These are phyloP conservation scores for Nitzschia palea DNA, from an alignment of 108 stramenopile genomes.

Conservation along the genomic window DNA sequence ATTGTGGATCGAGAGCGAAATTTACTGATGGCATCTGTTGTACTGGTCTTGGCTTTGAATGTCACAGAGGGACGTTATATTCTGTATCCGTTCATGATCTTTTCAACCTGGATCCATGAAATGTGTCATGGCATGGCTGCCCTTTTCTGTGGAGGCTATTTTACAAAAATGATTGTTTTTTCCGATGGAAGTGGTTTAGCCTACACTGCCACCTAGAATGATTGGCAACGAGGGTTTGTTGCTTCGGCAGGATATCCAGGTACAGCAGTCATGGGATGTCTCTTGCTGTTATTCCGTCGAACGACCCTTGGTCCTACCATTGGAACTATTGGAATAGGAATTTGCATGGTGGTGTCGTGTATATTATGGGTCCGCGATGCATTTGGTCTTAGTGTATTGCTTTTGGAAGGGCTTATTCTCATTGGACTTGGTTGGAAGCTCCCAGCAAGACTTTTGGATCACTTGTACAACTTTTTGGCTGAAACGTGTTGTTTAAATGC, in stretches of 20 bases:
- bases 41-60: slow-evolving; percentile 50
- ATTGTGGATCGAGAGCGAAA: slow-evolving; percentile 40
- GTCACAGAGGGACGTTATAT: slow-evolving; percentile 32
- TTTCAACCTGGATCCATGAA: slow-evolving; percentile 73
- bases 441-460: slow-evolving; percentile 18
- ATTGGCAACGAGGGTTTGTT: slow-evolving; percentile 40
- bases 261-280: slow-evolving; percentile 53
- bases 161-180: slow-evolving; percentile 47
- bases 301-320: slow-evolving; percentile 46
- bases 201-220: slow-evolving; percentile 21
- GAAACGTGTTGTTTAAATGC: slow-evolving; percentile 55
- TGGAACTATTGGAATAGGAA: slow-evolving; percentile 49
- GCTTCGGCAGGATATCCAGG: slow-evolving; percentile 57
- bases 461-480: slow-evolving; percentile 41
- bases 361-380: slow-evolving; percentile 46
- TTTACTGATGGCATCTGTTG: slow-evolving; percentile 42
- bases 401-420: slow-evolving; percentile 28
- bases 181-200: slow-evolving; percentile 60
- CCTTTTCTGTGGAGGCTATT: slow-evolving; percentile 37
- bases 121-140: slow-evolving; percentile 60
- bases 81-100: slow-evolving; percentile 61
- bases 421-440: slow-evolving; percentile 29
- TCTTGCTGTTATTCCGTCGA: slow-evolving; percentile 59
- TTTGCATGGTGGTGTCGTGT: slow-evolving; percentile 48
- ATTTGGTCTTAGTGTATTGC: slow-evolving; percentile 47